Percentiles rank a stretch among this genome's conserved stretches.
Evolutionary conservation across 495 filamentous ascomycete species (phyloP).

Genomic region (Lineolata rhizophorae): DNA sequence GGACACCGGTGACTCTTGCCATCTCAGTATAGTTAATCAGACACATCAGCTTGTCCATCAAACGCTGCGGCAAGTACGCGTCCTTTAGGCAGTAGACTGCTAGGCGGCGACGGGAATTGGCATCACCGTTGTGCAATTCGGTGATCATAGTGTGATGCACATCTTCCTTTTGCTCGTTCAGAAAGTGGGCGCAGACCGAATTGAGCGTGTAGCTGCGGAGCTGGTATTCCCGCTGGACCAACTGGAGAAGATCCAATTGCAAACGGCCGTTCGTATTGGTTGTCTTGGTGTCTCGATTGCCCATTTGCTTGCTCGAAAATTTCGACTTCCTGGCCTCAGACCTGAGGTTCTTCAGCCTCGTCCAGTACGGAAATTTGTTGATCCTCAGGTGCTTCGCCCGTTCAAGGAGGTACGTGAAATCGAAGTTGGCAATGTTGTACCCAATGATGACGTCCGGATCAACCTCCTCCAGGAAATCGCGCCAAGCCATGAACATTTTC

Average conservation of each 20-base stretch:
- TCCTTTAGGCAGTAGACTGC: constrained; percentile 97
- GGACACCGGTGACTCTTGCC: constrained; percentile 96
- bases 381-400: constrained; percentile 70
- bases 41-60: constrained; percentile 96
- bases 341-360: constrained; percentile 39
- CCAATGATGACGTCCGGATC: constrained; percentile 97
- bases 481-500: constrained; percentile 75
- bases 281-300: constrained; percentile 76
- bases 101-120: constrained; percentile 71
- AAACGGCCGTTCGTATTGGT: constrained; percentile 90
- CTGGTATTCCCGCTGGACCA: constrained; percentile 86
- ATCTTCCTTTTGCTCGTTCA: constrained; percentile 96
- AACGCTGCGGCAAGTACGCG: constrained; percentile 78
- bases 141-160: constrained; percentile 99
- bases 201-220: constrained; percentile 94
- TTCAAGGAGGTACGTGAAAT: constrained; percentile 90
- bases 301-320: constrained; percentile 97
- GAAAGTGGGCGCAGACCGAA: constrained; percentile 87
- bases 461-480: constrained; percentile 70
- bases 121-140: constrained; percentile 83
- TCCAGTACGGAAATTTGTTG: constrained; percentile 59
- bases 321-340: constrained; percentile 55
- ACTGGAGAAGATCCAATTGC: constrained; percentile 79
- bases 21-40: constrained; percentile 97
- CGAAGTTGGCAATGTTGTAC: constrained; percentile 98